Evolutionary conservation across 257 asterid species (phyloP), one percentile per base, ranked within the genome.

Genomic region (Cruciata laevipes): DNA sequence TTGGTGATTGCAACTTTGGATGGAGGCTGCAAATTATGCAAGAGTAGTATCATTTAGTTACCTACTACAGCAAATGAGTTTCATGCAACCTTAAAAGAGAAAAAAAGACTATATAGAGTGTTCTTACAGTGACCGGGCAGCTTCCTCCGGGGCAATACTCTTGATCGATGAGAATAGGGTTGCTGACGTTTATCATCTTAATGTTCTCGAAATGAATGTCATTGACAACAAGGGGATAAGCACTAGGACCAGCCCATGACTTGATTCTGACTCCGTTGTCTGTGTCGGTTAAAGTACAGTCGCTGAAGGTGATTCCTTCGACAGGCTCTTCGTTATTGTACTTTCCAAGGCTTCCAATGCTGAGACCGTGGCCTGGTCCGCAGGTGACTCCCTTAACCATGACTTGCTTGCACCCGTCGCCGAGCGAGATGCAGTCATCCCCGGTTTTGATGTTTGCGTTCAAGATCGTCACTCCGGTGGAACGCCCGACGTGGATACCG

Each of bases 331-430:
- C 81, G 1, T 66, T 56, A 0, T 23, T 27, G 27, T 37, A 56
- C 40, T 51, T 69, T 14, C 81, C 81, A 1, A 77, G 69, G 37
- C 77, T 77, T 32, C 81, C 81, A 2, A 76, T 47, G 49, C 73
- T 64, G 4, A 76, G 69, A 13, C 81, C 81, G 42, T 77, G 81
- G 17, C 81, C 81, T 2, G 81, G 81, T 17, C 81, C 77, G 60
- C 81, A 77, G 3, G 59, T 63, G 8, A 77, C 81, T 33, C 21
- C 53, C 1, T 31, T 21, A 1, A 77, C 40, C 52, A n/a, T n/a
- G 12, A 77, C 27, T 16, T 67, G 23, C 31, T 72, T 21, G 42
- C 49, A 24, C 11, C 81, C 78, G 27, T 77, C 81, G 23, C 78
- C 81, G 3, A 77, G 14, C 3, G 81, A 77, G 16, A 73, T 42